phyloP scores from a whole-genome alignment of 768 basidiomycete species.

The Antrodiella citrinella region DNA sequence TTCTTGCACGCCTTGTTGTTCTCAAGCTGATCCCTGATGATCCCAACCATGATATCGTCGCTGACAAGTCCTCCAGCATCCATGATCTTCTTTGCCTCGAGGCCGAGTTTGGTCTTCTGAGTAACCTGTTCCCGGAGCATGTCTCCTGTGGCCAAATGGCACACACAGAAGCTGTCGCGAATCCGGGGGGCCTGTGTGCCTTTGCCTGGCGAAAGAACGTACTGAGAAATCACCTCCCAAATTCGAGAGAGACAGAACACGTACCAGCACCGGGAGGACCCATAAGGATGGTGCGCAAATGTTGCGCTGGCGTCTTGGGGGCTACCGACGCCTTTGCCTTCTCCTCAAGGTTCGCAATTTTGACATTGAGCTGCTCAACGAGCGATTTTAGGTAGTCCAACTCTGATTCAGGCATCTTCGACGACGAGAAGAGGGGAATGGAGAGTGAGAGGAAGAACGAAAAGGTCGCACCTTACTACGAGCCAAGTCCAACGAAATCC shows the following conservation, averaged over 20 bases:
- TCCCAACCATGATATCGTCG: slow-evolving; percentile 95
- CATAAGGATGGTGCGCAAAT: slow-evolving; percentile 85
- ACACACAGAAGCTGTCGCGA: slow-evolving; percentile 88
- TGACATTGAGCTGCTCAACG: slow-evolving; percentile 82
- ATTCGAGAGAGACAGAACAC: slow-evolving; percentile 21
- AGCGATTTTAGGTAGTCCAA: slow-evolving; percentile 93
- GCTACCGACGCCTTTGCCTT: slow-evolving; percentile 44
- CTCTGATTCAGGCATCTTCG: slow-evolving; percentile 57
- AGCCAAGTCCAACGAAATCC: no score
- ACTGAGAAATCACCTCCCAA: no score
- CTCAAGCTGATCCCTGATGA: slow-evolving; percentile 94
- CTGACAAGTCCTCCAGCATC: slow-evolving; percentile 91
- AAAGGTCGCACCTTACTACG: neutral
- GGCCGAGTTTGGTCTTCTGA: slow-evolving; percentile 78
- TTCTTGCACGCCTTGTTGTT: slow-evolving; percentile 91
- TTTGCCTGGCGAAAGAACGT: slow-evolving; percentile 77
- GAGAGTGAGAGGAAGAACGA: neutral
- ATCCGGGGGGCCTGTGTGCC: slow-evolving; percentile 96
- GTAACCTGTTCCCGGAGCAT: slow-evolving; percentile 95
- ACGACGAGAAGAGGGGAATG: neutral
- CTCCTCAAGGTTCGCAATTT: slow-evolving; percentile 74
- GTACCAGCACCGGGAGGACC: slow-evolving; percentile 96
- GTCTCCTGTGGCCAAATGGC: slow-evolving; percentile 98
- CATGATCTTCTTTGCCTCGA: slow-evolving; percentile 96
- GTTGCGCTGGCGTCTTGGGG: slow-evolving; percentile 55